Base-by-base conservation (phyloP, 345 rosid species). In the Eucalyptus cloeziana region DNA sequence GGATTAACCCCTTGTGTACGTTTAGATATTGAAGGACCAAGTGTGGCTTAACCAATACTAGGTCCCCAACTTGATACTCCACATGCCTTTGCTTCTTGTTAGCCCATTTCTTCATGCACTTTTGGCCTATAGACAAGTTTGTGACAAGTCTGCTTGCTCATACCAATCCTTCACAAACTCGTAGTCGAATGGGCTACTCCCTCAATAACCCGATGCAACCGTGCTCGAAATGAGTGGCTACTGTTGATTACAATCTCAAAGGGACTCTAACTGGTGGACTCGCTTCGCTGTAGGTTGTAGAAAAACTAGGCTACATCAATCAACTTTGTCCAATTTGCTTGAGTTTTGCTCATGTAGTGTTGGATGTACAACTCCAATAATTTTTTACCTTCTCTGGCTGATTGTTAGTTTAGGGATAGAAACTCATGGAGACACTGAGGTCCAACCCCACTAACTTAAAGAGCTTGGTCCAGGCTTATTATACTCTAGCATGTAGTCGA, bases 281-380 rank as follows among this genome's bases (percentile, higher is more conserved):
- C 0, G 13, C 30, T 10, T 56, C 30, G 0, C 0, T 24, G 0
- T 22, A 56, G 27, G 3, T 24, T 25, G 30, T 56, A 56, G 62
- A 56, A 56, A 56, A 56, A 56, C 30, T 56, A 56, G 1, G 6
- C 13, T 56, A 56, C 30, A 56, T 56, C 30, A 56, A 56, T 56
- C 0, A 5, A 56, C 62, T 56, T 56, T 56, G 30, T 30, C 62
- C 30, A 56, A 56, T 56, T 56, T 10, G 13, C 62, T 56, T 56
- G 62, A 56, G 62, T 56, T 56, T 24, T 56, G 62, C 30, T 56
- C 62, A 56, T 25, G 30, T 22, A 56, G 13, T 56, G 62, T 56
- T 0, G 1, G 30, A 56, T 10, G 13, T 56, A 10, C 62, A 56
- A 56, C 6, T 56, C 21, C 30, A 10, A 24, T 24, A 56, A 10